Conservation (phyloP, 2,329 filamentous ascomycete species). For the Graphilbum fragrans region DNA sequence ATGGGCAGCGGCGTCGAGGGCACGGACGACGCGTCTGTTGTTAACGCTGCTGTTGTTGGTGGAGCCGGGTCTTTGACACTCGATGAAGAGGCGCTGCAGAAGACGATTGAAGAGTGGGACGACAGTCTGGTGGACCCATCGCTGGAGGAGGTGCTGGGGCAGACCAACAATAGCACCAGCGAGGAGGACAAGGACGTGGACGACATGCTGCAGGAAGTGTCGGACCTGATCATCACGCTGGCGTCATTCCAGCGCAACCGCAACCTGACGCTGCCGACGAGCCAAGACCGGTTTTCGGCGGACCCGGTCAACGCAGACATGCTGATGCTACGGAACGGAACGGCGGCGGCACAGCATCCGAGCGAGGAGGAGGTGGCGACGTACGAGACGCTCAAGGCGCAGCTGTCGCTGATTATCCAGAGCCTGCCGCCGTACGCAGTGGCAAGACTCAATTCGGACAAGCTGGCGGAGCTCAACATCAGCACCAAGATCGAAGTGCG, state of each 20-base stretch:
- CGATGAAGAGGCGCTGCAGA: constrained; percentile 39
- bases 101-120: constrained; percentile 47
- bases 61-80: too few species aligned
- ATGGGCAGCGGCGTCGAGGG: constrained; percentile 18
- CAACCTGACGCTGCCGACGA: constrained; percentile 55
- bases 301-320: constrained; percentile 57
- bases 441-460: constrained; percentile 74
- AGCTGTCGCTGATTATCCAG: constrained; percentile 61
- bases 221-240: constrained; percentile 63
- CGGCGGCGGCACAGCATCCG: constrained; percentile 48
- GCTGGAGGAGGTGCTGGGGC: constrained; percentile 38
- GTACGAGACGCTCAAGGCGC: constrained; percentile 65
- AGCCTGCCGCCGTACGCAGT: constrained; percentile 74
- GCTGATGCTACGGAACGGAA: constrained; percentile 52
- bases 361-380: constrained; percentile 42
- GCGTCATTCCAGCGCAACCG: constrained; percentile 71
- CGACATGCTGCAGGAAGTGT: constrained; percentile 59
- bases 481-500: constrained; percentile 67
- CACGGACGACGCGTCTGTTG: constrained; percentile 16
- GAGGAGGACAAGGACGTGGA: constrained; percentile 57
- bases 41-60: too few species aligned
- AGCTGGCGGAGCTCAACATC: constrained; percentile 71
- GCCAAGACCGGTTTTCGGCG: constrained; percentile 46
- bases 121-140: constrained; percentile 44
- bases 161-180: constrained; percentile 41